phyloP scores from a whole-genome alignment of 2,329 filamentous ascomycete species.

The Cladosporium sp. region DNA sequence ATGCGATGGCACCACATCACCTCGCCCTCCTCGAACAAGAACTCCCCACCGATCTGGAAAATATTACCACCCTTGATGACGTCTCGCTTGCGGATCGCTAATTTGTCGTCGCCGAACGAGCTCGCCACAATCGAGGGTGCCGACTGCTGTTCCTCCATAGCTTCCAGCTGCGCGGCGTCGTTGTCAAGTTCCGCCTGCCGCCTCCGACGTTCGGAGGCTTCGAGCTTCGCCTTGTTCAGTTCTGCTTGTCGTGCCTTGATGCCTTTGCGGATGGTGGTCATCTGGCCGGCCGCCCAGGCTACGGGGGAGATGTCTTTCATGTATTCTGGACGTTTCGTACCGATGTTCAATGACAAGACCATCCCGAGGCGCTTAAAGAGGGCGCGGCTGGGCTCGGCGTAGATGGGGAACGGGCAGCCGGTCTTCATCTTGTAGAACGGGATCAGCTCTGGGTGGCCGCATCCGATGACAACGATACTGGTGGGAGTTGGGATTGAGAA shows the following conservation, averaged over 20 bases:
- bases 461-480: slow-evolving; percentile 41
- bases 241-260: slow-evolving; percentile 24
- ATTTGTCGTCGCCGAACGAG: slow-evolving; percentile 6
- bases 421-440: slow-evolving; percentile 39
- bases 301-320: slow-evolving; percentile 38
- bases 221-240: slow-evolving; percentile 11
- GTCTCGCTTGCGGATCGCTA: slow-evolving; percentile 34
- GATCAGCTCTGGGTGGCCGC: slow-evolving; percentile 39
- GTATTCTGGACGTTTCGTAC: slow-evolving; percentile 36
- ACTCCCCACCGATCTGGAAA: slow-evolving; percentile 44
- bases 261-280: slow-evolving; percentile 29
- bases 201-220: slow-evolving; percentile 4
- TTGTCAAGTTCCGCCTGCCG: slow-evolving; percentile 11
- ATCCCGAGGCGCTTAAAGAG: slow-evolving; percentile 41
- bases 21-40: slow-evolving; percentile 43
- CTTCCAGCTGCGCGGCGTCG: slow-evolving; percentile 2
- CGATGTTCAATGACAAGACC: slow-evolving; percentile 36
- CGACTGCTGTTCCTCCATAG: slow-evolving; percentile 1
- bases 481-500: slow-evolving; percentile 39
- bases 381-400: slow-evolving; percentile 37
- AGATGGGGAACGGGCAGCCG: slow-evolving; percentile 40
- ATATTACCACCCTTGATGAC: slow-evolving; percentile 38
- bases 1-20: slow-evolving; percentile 46
- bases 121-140: neutral
- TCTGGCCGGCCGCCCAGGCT: slow-evolving; percentile 36